A percentile compares a stretch with the other conserved stretches of the same genome.
Evolutionary conservation across 1,284 basidiomycete species (phyloP).

Genomic region (Apiotrichum porosum): DNA sequence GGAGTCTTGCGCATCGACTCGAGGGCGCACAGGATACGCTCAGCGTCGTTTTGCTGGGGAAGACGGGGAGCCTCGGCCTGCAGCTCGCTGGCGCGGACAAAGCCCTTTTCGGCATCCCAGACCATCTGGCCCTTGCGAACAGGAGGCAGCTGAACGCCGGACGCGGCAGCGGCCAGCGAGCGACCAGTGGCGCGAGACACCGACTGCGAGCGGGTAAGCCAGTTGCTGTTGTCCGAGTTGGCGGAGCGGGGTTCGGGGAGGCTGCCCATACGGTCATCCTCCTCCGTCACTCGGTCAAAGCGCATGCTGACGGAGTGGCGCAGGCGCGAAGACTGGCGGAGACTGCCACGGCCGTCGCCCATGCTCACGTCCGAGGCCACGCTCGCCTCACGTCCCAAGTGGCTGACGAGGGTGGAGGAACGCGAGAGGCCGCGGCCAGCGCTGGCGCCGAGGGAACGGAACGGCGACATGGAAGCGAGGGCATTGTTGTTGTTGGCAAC

Average conservation of each 20-base stretch:
- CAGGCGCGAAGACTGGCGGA: conserved; percentile 1
- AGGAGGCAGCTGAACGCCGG: conserved; percentile 21
- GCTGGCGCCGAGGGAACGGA: conserved; percentile 15
- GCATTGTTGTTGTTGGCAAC: conserved; percentile 1
- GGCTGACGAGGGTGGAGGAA: conserved; percentile 26
- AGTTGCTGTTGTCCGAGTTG: too few relatives aligned
- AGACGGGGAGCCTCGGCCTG: conserved; percentile 25
- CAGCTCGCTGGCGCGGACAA: conserved; percentile 37
- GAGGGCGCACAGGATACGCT: conserved; percentile 44
- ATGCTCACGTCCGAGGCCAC: conserved; percentile 30
- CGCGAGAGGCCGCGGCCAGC: conserved; percentile 21
- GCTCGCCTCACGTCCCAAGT: conserved; percentile 23
- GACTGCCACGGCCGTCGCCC: conserved; percentile 11
- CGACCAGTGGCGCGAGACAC: too few relatives aligned
- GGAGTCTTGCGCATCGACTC: conserved; percentile 38
- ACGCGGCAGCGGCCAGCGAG: not conserved
- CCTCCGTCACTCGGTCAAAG: conserved; percentile 6
- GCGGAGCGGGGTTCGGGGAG: not conserved
- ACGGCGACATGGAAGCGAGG: conserved; percentile 30
- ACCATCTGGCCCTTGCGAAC: conserved; percentile 43
- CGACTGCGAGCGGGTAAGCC: not conserved
- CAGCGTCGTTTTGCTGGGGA: conserved; percentile 40
- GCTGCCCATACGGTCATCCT: conserved; percentile 26
- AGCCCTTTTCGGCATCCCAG: conserved; percentile 40
- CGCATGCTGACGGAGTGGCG: conserved; percentile 6